Base-by-base conservation (phyloP, 768 basidiomycete species). In the Arthromyces matolae region DNA sequence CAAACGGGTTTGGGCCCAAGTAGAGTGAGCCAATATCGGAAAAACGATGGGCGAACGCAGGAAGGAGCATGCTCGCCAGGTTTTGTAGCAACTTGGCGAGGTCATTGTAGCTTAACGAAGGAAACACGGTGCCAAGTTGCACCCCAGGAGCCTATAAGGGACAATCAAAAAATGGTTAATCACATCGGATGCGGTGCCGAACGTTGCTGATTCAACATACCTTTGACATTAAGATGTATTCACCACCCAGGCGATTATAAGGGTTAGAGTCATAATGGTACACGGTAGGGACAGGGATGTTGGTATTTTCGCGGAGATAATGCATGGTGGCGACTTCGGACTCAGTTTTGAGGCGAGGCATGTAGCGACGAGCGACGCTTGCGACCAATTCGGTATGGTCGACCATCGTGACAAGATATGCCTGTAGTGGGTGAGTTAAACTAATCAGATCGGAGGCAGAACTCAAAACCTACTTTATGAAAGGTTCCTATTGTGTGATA, bases 151-250 rank as follows among this genome's bases (percentile, higher is more conserved):
- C 89, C 89, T 91, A n/a, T 59, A 16, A 39, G 23, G 27, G 24
- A 23, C 22, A 42, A 50, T 16, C 43, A 49, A 36, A n/a, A n/a
- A 35, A 31, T 33, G 10, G 23, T 39, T 20, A 53, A 48, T 45
- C 35, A 55, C 42, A 44, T 36, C 45, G 20, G 42, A 29, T 19
- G 12, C n/a, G 8, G 27, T 33, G 28, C 35, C n/a, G 28, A 38
- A 24, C 24, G 7, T n/a, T 19, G 33, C 45, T 47, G 28, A 13
- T 35, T 47, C 13, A 24, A 67, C 77, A 35, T 51, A 86, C 89
- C 80, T 85, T 90, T 45, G 86, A 86, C 89, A 92, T 89, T 51
- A 93, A 62, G 53, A 92, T 89, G 56, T 83, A 92, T 64, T 93
- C 90, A 16, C 86, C 86, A 0, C 89, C 90, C 23, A 93, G 72